Conservation (phyloP, 2,329 filamentous ascomycete genomes). For the Delphinella strobiligena region DNA sequence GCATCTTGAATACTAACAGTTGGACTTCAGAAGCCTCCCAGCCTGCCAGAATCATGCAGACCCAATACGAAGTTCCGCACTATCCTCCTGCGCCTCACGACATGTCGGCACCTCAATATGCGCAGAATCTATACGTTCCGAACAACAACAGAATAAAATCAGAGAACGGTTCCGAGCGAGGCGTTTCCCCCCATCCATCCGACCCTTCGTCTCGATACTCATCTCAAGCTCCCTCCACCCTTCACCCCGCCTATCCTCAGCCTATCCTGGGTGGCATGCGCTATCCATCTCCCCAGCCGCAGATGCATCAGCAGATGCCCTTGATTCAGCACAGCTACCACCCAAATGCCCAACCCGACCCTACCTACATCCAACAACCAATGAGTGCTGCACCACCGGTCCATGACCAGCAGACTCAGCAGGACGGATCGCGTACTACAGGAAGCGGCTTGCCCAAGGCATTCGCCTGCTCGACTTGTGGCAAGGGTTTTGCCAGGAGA, state of each 20-base stretch:
- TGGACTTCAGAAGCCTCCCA: conserved; percentile 19
- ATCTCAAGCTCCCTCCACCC: conserved; percentile 41
- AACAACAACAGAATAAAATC: conserved; percentile 42
- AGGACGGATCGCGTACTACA: conserved; percentile 22
- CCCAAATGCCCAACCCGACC: conserved; percentile 34
- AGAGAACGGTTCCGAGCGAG: conserved; percentile 48
- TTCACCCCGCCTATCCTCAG: conserved; percentile 31
- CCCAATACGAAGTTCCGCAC: conserved; percentile 22
- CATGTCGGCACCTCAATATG: conserved; percentile 18
- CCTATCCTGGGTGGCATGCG: conserved; percentile 41
- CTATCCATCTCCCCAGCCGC: conserved; percentile 42
- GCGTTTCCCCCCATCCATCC: conserved; percentile 42
- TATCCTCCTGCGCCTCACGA: conserved; percentile 17
- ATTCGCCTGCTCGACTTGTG: conserved; percentile 80
- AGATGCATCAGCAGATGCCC: conserved; percentile 39
- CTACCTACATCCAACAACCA: conserved; percentile 26
- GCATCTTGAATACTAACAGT: conserved; percentile 26
- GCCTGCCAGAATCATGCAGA: conserved; percentile 21
- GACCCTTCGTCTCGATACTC: conserved; percentile 46
- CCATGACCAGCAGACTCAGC: conserved; percentile 25
- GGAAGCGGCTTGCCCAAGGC: conserved; percentile 52
- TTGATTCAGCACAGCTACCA: conserved; percentile 45
- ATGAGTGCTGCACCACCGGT: conserved; percentile 15
- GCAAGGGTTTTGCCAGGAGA: conserved; percentile 81
- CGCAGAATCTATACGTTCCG: conserved; percentile 32